phyloP scores from a whole-genome alignment of 805 yeast species.

The Cyberlindnera xishuangbannaensis region DNA sequence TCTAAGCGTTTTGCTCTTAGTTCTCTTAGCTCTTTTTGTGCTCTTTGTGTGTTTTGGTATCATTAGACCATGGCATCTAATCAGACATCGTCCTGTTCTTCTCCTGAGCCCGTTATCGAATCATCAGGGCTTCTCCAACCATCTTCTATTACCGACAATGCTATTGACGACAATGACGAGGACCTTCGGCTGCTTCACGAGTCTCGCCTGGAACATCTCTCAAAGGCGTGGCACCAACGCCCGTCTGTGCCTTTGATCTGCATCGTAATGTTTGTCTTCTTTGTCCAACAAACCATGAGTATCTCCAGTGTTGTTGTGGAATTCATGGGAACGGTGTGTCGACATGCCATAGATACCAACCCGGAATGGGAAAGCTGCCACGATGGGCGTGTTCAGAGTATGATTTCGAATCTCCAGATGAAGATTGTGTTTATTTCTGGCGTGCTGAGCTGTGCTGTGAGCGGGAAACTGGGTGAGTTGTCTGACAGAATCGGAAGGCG shows the following conservation, averaged over 20 bases:
- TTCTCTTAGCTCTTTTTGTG: too few species aligned
- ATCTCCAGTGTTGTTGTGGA: constrained; percentile 34
- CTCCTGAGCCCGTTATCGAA: too few species aligned
- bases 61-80: too few species aligned
- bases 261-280: constrained; percentile 33
- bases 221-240: constrained; percentile 46
- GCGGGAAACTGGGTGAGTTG: constrained; percentile 56
- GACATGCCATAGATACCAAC: constrained; percentile 26
- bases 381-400: constrained; percentile 35
- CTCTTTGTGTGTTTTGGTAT: too few species aligned
- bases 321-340: constrained; percentile 24
- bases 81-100: too few species aligned
- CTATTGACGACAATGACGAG: constrained; percentile 29
- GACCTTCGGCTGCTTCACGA: constrained; percentile 47
- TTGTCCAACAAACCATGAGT: constrained; percentile 36
- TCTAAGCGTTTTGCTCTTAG: too few species aligned
- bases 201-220: constrained; percentile 37
- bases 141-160: too few species aligned
- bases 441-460: constrained; percentile 41
- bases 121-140: too few species aligned
- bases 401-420: constrained; percentile 45
- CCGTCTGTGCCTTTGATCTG: constrained; percentile 54
- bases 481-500: constrained; percentile 65
- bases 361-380: constrained; percentile 26
- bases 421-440: constrained; percentile 37